Evolutionary conservation across 2,329 filamentous ascomycete genomes (phyloP).

Genomic region (Calonectria fujianensis): DNA sequence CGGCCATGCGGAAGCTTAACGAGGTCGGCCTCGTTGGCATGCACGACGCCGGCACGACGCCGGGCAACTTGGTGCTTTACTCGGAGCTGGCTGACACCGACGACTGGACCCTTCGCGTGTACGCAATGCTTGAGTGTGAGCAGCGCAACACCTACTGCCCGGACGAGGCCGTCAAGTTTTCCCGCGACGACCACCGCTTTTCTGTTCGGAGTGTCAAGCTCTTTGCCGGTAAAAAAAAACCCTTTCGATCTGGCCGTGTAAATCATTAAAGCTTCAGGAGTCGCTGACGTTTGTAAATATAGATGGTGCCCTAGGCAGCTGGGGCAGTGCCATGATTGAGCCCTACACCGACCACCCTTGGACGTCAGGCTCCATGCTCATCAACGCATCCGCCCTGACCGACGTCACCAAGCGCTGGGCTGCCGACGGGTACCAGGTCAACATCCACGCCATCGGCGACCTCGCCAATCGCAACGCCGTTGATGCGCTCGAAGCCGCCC

Average conservation of each 20-base stretch:
- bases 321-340: conserved; percentile 83
- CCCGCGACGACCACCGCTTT: conserved; percentile 69
- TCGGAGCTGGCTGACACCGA: conserved; percentile 67
- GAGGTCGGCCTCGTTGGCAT: conserved; percentile 80
- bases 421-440: conserved; percentile 78
- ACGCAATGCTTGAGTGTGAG: conserved; percentile 81
- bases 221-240: conserved; percentile 72
- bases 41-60: conserved; percentile 79
- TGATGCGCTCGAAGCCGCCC: conserved; percentile 76
- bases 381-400: conserved; percentile 76
- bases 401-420: conserved; percentile 75
- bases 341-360: conserved; percentile 79
- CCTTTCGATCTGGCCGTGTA: background rate
- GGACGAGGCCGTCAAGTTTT: conserved; percentile 66
- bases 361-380: conserved; percentile 78
- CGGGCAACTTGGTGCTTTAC: conserved; percentile 73
- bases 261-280: background rate
- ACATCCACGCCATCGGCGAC: conserved; percentile 84
- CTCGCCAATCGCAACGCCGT: conserved; percentile 79
- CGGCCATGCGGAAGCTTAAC: conserved; percentile 78
- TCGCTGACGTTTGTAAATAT: conserved; percentile 23
- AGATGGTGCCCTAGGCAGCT: conserved; percentile 83
- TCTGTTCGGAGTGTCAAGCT: conserved; percentile 80
- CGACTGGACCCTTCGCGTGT: conserved; percentile 78
- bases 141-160: conserved; percentile 79